These are phyloP conservation scores for Magnaporthiopsis rhizophila DNA, from an alignment of 2,329 filamentous ascomycete genomes.

Conservation along the genomic window DNA sequence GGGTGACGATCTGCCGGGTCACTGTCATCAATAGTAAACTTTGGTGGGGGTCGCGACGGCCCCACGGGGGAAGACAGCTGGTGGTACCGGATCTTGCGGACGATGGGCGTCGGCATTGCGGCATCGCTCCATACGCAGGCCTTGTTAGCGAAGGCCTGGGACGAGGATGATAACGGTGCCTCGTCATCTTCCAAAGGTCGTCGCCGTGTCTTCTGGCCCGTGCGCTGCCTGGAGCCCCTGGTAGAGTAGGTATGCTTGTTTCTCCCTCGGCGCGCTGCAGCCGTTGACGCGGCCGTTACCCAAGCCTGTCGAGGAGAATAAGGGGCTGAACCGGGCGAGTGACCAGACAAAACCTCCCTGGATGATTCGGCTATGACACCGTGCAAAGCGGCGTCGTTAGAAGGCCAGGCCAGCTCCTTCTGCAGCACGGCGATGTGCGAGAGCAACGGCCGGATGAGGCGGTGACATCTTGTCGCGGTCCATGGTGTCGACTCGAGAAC, in stretches of 20 bases:
- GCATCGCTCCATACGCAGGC: constrained; percentile 14
- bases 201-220: not conserved
- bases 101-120: constrained; percentile 22
- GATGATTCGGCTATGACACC: not conserved
- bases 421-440: constrained; percentile 32
- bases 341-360: not conserved
- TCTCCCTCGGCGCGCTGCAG: not conserved
- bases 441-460: constrained; percentile 38
- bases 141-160: constrained; percentile 8
- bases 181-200: not conserved
- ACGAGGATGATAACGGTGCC: constrained; percentile 11
- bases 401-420: constrained; percentile 19
- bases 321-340: not conserved
- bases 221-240: constrained; percentile 9
- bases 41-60: constrained; percentile 9
- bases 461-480: constrained; percentile 39
- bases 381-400: not conserved
- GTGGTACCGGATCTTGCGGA: constrained; percentile 22
- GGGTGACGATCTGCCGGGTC: not conserved
- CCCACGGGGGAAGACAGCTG: constrained; percentile 20
- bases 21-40: not conserved
- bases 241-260: constrained; percentile 16
- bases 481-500: constrained; percentile 22
- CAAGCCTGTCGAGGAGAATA: not conserved
- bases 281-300: not conserved